phyloP scores from a whole-genome alignment of 2,329 filamentous ascomycete genomes.

The Ramichloridium luteum region DNA sequence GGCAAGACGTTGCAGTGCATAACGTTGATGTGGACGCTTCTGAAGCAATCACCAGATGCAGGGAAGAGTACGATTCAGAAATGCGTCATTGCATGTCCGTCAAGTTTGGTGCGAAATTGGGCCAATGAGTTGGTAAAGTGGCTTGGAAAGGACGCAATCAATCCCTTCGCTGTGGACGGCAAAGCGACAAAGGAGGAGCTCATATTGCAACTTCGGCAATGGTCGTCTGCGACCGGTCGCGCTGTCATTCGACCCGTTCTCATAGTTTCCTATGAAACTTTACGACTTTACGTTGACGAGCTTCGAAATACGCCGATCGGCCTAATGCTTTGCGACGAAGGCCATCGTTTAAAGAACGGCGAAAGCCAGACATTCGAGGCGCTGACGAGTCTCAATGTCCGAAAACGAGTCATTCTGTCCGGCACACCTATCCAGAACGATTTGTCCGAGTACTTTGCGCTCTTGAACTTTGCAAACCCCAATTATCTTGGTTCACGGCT shows the following conservation, averaged over 20 bases:
- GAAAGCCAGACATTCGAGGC: conserved; percentile 93
- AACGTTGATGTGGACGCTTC: conserved; percentile 84
- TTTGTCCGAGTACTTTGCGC: conserved; percentile 90
- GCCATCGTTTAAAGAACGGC: conserved; percentile 90
- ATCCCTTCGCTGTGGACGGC: conserved; percentile 89
- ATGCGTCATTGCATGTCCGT: conserved; percentile 91
- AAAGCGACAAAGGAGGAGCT: conserved; percentile 93
- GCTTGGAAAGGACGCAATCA: conserved; percentile 83
- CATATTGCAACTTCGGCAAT: conserved; percentile 79
- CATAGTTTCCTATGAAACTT: conserved; percentile 94
- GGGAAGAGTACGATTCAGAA: conserved; percentile 91
- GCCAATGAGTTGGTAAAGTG: conserved; percentile 94
- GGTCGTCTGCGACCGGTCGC: conserved; percentile 85
- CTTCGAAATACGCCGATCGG: conserved; percentile 84
- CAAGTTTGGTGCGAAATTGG: conserved; percentile 94
- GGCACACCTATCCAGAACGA: conserved; percentile 98
- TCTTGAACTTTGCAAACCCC: conserved; percentile 94
- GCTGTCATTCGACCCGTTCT: conserved; percentile 83
- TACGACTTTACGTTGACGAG: conserved; percentile 81
- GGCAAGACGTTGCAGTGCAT: conserved; percentile 98
- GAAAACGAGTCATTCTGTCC: conserved; percentile 82
- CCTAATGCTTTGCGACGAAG: conserved; percentile 88
- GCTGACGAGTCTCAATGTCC: conserved; percentile 80
- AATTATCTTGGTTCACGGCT: conserved; percentile 75
- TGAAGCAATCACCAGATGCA: conserved; percentile 93